Percentiles rank a stretch among this genome's conserved stretches.
These are phyloP conservation scores for Verticillium alfalfae DNA, from an alignment of 2,329 filamentous ascomycete species.

Conservation along the genomic window DNA sequence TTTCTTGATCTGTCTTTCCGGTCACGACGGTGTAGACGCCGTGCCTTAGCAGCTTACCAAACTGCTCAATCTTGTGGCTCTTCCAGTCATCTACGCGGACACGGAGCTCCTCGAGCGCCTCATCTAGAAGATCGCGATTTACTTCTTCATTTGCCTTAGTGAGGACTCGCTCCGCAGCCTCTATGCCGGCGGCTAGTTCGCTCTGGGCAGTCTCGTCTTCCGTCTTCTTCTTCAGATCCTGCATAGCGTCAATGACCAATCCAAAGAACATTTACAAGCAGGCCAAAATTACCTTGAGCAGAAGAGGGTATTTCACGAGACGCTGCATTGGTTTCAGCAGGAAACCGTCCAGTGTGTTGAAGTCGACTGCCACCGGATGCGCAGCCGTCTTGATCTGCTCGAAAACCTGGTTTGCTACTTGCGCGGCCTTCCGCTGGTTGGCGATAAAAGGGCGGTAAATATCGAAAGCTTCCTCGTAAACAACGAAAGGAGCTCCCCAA, in stretches of 20 bases:
- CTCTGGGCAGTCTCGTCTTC: slow-evolving; percentile 65
- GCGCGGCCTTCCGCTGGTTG: slow-evolving; percentile 87
- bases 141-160: slow-evolving; percentile 87
- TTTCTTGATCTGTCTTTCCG: slow-evolving; percentile 81
- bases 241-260: slow-evolving; percentile 16
- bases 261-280: neutral
- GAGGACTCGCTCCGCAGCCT: slow-evolving; percentile 75
- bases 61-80: slow-evolving; percentile 82
- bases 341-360: slow-evolving; percentile 85
- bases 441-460: slow-evolving; percentile 97
- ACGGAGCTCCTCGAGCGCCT: slow-evolving; percentile 78
- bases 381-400: slow-evolving; percentile 76
- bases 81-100: slow-evolving; percentile 95
- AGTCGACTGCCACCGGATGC: slow-evolving; percentile 77
- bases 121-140: slow-evolving; percentile 76
- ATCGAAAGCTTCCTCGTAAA: slow-evolving; percentile 80
- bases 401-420: slow-evolving; percentile 77
- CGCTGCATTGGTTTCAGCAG: slow-evolving; percentile 95
- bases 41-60: slow-evolving; percentile 81
- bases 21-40: slow-evolving; percentile 91
- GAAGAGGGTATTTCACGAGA: slow-evolving; percentile 86
- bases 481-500: slow-evolving; percentile 89
- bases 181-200: slow-evolving; percentile 72
- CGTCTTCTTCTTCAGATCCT: slow-evolving; percentile 84
- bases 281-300: slow-evolving; percentile 63